Evolutionary conservation across 1,284 basidiomycete genomes (phyloP).

Genomic region (Mrakiaceae sp.): DNA sequence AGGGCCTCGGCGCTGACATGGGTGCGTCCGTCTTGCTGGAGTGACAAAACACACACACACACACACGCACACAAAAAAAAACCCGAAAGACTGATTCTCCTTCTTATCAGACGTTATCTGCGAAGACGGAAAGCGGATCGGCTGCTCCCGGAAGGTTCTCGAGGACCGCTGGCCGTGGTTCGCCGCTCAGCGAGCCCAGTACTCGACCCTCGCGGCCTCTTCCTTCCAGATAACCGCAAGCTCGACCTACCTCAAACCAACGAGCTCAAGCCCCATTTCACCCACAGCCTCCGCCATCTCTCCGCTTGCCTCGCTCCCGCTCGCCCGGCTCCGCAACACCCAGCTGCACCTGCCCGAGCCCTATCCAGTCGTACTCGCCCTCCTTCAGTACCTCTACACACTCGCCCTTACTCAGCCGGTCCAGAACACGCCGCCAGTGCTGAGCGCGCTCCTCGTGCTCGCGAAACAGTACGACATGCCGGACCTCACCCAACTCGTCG

Average conservation of each 20-base stretch:
- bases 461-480: slow-evolving; percentile 69
- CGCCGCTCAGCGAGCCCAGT: background rate
- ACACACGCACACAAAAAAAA: too few species aligned
- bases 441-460: slow-evolving; percentile 75
- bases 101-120: slow-evolving; percentile 55
- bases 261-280: background rate
- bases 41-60: too few species aligned
- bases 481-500: slow-evolving; percentile 64
- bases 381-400: slow-evolving; percentile 88
- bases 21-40: background rate
- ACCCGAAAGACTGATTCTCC: too few species aligned
- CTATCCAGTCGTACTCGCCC: slow-evolving; percentile 73
- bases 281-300: background rate
- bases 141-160: slow-evolving; percentile 67
- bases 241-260: too few species aligned
- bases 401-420: slow-evolving; percentile 71
- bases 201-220: background rate
- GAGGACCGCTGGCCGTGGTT: slow-evolving; percentile 60
- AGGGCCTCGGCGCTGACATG: slow-evolving; percentile 67
- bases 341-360: slow-evolving; percentile 60
- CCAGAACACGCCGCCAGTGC: slow-evolving; percentile 77
- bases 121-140: slow-evolving; percentile 72
- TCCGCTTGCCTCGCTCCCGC: background rate
- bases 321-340: background rate
- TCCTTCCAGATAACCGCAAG: too few species aligned